Base-by-base conservation (phyloP, 2,329 filamentous ascomycete genomes). In the Neofusicoccum laricinum region DNA sequence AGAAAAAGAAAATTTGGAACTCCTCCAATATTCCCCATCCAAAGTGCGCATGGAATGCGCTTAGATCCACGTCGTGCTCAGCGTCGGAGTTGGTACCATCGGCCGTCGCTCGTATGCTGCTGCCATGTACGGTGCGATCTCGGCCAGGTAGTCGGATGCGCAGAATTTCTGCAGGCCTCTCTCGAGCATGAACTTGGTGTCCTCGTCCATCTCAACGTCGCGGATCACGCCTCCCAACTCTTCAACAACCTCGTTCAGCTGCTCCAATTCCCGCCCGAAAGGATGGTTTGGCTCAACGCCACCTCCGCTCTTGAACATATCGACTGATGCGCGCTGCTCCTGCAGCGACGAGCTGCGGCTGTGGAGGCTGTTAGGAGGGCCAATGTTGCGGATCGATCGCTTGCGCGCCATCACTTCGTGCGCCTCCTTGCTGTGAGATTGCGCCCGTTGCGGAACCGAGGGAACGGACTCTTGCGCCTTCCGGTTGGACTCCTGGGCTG, bases 181-280 rank as follows among this genome's bases (percentile, higher is more conserved):
- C 25, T 84, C 82, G 65, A 84, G 77, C 73, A 98, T 86, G 65
- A 89, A 86, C 68, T 86, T 81, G 71, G 91, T 85, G 76, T 96
- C 92, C 63, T 92, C 90, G 49, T 93, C 89, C 43, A 88, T 79
- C 50, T 87, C 81, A n/a, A 84, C 83, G 66, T 86, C 83, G 67
- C 85, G 84, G 34, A 87, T 83, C 0, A 77, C 79, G 53, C 75
- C 74, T 46, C 88, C 87, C 70, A 92, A 94, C 77, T 97, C 93
- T 78, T 98, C 95, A 0, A 90, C 94, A 15, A 97, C 85, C 78
- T 98, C 95, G 61, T 93, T 92, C 25, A 98, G 91, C 78, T 98
- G 90, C 64, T 92, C 92, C 61, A 98, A 82, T 78, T 99, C 95
- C 58, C 90, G 88, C 61, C 92, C 92, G 71, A 98, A 98, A 0